These are phyloP conservation scores for Fragosphaeria purpurea DNA, from an alignment of 2,329 filamentous ascomycete genomes.

Conservation along the genomic window DNA sequence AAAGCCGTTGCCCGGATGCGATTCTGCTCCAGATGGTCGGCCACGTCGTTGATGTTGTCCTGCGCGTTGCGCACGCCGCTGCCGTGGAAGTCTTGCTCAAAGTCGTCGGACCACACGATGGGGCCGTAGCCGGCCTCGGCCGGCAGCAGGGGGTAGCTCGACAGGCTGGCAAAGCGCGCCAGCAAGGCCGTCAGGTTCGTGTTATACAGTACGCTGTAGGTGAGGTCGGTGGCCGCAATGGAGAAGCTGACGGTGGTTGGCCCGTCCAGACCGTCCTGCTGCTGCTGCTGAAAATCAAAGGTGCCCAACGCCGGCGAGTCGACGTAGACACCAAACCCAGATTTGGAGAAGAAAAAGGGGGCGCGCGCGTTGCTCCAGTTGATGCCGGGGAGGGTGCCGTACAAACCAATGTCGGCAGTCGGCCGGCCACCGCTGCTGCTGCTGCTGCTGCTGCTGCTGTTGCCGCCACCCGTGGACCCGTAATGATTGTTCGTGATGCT, in stretches of 20 bases:
- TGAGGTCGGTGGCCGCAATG: slow-evolving; percentile 20
- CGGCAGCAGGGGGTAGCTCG: slow-evolving; percentile 20
- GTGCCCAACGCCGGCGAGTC: slow-evolving; percentile 22
- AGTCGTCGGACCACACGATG: slow-evolving; percentile 25
- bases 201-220: slow-evolving; percentile 21
- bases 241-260: slow-evolving; percentile 17
- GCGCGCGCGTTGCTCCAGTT: slow-evolving; percentile 25
- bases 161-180: slow-evolving; percentile 17
- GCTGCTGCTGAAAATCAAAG: slow-evolving; percentile 17
- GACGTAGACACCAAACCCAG: slow-evolving; percentile 23
- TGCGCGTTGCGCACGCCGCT: slow-evolving; percentile 20
- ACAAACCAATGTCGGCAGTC: slow-evolving; percentile 6
- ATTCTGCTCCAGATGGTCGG: slow-evolving; percentile 21
- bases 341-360: slow-evolving; percentile 23
- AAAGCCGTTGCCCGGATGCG: slow-evolving; percentile 23
- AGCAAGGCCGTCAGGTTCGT: slow-evolving; percentile 4
- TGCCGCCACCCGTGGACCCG: background rate
- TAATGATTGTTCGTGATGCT: slow-evolving; percentile 6
- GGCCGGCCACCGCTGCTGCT: background rate
- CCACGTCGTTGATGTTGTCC: slow-evolving; percentile 24
- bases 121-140: slow-evolving; percentile 23
- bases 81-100: slow-evolving; percentile 22
- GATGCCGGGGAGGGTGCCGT: slow-evolving; percentile 21
- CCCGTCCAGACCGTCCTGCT: slow-evolving; percentile 4
- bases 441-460: background rate